Base-by-base conservation (phyloP, 768 basidiomycete genomes). In the Leccinum boreale region DNA sequence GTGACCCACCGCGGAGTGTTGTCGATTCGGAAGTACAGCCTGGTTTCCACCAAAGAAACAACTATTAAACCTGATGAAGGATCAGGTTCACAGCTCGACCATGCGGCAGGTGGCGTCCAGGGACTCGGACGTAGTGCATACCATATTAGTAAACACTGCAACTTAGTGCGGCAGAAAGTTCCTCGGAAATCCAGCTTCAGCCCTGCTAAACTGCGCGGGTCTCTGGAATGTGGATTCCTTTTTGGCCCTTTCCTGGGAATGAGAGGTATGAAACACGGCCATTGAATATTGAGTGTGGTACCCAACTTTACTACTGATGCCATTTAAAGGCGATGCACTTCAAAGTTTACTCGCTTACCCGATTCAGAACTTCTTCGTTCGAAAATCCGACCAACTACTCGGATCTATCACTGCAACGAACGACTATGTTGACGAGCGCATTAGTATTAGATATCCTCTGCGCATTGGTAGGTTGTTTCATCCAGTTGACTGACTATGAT, bases 361-460 rank as follows among this genome's bases (percentile, higher is more conserved):
- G 29, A 51, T 62, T 44, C 23, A 33, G 54, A 2, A 21, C n/a
- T 1, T 1, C 10, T 1, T 36, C 12, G 19, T 4, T 4, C n/a
- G 42, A 42, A 42, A 44, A 44, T 44, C 19, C 19, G 11, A 19
- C 42, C 10, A 19, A 19, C 42, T 44, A 17, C 39, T 55, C 19
- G 11, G 19, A 15, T 26, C 17, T 26, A 12, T 45, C 35, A 23
- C 11, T 24, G 28, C 31, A 2, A 19, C 54, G 8, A 67, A 67
- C 58, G 65, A 48, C 29, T 17, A 53, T 52, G 4, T 14, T 55
- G 15, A 47, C 29, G 23, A 21, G 26, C 2, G 57, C 56, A 28
- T 52, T 60, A 23, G 36, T 11, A 36, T 19, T 67, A 33, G 64
- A 66, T 23, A 17, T 69, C 17, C 33, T 67, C 21, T 63, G 58